Conservation (phyloP, 1,139 yeast genomes). For the Saccharomycopsis crataegensis region DNA sequence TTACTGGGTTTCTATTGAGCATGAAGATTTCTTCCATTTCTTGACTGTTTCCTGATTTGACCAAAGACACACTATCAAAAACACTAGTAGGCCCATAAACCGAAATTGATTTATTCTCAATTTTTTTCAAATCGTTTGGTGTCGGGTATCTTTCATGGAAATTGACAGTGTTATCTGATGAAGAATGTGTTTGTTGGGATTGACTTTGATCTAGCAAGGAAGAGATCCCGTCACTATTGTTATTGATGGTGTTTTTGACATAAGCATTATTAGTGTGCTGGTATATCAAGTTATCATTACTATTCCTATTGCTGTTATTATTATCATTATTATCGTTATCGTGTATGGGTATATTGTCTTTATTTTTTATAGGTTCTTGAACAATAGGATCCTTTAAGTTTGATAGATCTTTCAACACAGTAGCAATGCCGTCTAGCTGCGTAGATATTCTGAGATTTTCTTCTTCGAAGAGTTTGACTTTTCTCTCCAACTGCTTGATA, state of each 20-base stretch:
- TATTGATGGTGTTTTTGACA: background rate
- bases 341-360: background rate
- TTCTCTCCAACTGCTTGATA: background rate
- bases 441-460: constrained; percentile 1
- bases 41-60: constrained; percentile 4
- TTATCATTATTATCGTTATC: background rate
- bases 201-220: background rate
- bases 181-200: background rate
- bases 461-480: background rate
- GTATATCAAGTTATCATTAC: background rate
- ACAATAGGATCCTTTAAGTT: background rate
- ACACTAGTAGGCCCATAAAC: constrained; percentile 48
- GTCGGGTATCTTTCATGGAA: constrained; percentile 1
- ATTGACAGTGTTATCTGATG: background rate
- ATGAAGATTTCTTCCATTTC: background rate
- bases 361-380: background rate
- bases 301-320: background rate
- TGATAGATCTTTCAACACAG: constrained; percentile 1
- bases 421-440: background rate
- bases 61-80: constrained; percentile 28
- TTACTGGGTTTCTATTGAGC: constrained; percentile 24
- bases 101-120: constrained; percentile 19
- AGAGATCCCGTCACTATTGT: background rate
- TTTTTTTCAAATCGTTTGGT: background rate
- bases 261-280: background rate